A percentile compares a stretch with the other conserved stretches of the same genome.
Evolutionary conservation across 1,284 basidiomycete species (phyloP).

Genomic region (Malassezia obtusa): DNA sequence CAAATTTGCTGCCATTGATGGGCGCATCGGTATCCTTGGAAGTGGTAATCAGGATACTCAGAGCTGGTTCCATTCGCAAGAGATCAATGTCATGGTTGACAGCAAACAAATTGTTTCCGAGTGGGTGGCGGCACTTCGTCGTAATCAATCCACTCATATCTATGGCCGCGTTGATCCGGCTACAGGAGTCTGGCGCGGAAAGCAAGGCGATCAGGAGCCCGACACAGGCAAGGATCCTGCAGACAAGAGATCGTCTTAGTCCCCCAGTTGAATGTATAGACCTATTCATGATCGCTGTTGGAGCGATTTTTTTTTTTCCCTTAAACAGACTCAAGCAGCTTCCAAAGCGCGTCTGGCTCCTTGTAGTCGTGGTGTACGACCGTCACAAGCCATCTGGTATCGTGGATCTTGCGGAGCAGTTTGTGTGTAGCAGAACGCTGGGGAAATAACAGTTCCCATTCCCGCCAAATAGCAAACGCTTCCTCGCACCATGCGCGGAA

Average conservation of each 20-base stretch:
- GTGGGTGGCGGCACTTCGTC: conserved; percentile 58
- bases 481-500: conserved; percentile 62
- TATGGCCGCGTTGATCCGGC: conserved; percentile 57
- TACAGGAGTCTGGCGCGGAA: conserved; percentile 63
- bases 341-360: conserved; percentile 68
- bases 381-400: conserved; percentile 79
- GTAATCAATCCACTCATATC: conserved; percentile 63
- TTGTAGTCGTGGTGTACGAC: conserved; percentile 92
- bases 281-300: not conserved
- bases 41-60: conserved; percentile 58
- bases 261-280: not conserved
- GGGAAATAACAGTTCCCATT: conserved; percentile 82
- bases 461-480: conserved; percentile 88
- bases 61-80: conserved; percentile 68
- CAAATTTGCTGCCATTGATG: conserved; percentile 66
- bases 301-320: not conserved
- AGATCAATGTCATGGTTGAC: conserved; percentile 68
- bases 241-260: not conserved
- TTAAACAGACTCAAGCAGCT: conserved; percentile 6
- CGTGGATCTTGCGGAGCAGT: conserved; percentile 63
- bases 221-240: conserved; percentile 26
- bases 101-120: conserved; percentile 56
- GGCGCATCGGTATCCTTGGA: conserved; percentile 61
- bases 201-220: conserved; percentile 38
- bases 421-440: conserved; percentile 63